phyloP scores from a whole-genome alignment of 2,329 filamentous ascomycete genomes.

The Arthrinium phaeospermum region DNA sequence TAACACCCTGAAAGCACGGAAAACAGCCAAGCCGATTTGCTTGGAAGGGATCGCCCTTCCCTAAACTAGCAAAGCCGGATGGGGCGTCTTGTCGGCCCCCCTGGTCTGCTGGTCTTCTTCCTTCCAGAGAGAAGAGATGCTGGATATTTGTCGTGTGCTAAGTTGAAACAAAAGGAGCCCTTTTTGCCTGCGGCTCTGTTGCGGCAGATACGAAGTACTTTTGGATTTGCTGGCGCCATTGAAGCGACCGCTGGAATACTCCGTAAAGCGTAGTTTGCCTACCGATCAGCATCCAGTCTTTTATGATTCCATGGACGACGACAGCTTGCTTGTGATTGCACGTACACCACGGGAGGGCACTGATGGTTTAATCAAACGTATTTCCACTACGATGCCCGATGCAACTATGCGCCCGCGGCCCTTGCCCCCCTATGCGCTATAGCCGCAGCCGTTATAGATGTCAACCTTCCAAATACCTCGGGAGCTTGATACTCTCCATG shows the following conservation, averaged over 20 bases:
- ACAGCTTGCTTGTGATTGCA: not conserved
- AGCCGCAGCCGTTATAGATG: not conserved
- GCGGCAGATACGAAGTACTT: not conserved
- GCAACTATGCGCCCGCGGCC: conserved; percentile 7
- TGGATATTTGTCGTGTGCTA: not conserved
- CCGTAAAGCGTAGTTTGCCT: too few relatives aligned
- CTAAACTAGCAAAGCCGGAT: conserved; percentile 11
- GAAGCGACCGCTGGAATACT: too few relatives aligned
- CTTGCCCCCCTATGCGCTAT: not conserved
- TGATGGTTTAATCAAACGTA: not conserved
- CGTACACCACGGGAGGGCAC: not conserved
- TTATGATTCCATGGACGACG: not conserved
- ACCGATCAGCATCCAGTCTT: not conserved
- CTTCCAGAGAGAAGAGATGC: not conserved
- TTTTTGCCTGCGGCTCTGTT: conserved; percentile 6
- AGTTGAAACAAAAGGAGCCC: conserved; percentile 1
- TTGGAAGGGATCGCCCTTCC: conserved; percentile 11
- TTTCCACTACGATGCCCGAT: not conserved
- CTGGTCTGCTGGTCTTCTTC: not conserved
- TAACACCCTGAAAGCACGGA: conserved; percentile 6
- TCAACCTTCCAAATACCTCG: conserved; percentile 4
- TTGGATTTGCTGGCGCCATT: not conserved
- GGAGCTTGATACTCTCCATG: not conserved
- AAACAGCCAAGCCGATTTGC: conserved; percentile 15
- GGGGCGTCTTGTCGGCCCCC: not conserved